Evolutionary conservation across 441 rosid species (phyloP), one percentile per base, ranked within the genome.

Genomic region (Pelargonium myrrhifolium): DNA sequence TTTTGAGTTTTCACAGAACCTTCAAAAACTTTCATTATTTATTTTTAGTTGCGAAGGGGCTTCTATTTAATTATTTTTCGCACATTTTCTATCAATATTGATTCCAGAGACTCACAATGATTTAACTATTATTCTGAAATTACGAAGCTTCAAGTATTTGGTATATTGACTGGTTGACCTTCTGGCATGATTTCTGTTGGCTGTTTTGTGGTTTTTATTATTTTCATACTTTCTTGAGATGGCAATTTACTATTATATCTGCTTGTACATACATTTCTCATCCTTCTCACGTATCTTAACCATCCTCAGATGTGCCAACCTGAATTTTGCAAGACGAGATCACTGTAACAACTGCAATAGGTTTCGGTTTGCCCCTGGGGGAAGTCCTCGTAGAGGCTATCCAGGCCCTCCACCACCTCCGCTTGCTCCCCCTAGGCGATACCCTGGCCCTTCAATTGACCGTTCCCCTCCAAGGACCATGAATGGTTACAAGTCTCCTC

Each of bases 321-420:
- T 93, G 76, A 93, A 90, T 78, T 93, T 93, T 87, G 92, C 96
- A 6, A 84, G 97, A 76, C 85, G 96, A 21, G 94, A 86, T 68
- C 68, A 21, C 72, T 90, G 97, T 70, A 80, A 83, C 84, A 86
- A 85, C 75, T 89, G 97, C 87, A 82, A 82, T 81, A 85, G 79
- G 76, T 80, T 74, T 71, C 92, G 97, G 40, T 61, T 76, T 68
- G 81, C 84, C 73, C 82, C 82, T 64, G 85, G 65, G 12, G 84
- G 77, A 47, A 85, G 88, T 83, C 94, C 88, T 63, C 85, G 86
- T 65, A 78, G 87, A 74, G 88, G 79, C 61, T 81, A 81, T 75
- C 81, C 79, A 15, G 83, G 74, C 53, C 84, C 83, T 37, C 85
- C 78, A 24, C 69, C 65, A 1, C 69, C 81, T 66, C 69, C 70